Percentiles rank a stretch among this genome's conserved stretches.
Conservation (phyloP, 306 rosid species). For the Mimosa pudica region DNA sequence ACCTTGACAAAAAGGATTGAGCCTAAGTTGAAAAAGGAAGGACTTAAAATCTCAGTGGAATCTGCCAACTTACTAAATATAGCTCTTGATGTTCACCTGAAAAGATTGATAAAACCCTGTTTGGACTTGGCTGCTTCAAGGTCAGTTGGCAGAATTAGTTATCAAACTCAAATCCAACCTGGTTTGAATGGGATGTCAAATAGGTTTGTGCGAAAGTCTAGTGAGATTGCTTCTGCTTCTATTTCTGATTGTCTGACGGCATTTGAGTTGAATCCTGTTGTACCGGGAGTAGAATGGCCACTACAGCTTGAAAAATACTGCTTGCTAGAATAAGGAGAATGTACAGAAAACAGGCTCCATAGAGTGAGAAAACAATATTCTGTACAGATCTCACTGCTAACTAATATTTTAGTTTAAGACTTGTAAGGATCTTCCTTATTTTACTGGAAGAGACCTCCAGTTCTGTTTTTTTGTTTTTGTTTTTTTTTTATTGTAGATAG, state of each 20-base stretch:
- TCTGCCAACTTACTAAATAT: constrained; percentile 52
- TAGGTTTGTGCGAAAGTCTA: constrained; percentile 42
- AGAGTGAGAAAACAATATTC: constrained; percentile 33
- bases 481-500: too few relatives aligned
- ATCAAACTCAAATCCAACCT: constrained; percentile 36
- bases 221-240: constrained; percentile 42
- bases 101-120: constrained; percentile 69
- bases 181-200: constrained; percentile 37
- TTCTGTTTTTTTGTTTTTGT: too few relatives aligned
- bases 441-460: constrained; percentile 22
- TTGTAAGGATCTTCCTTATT: constrained; percentile 36
- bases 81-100: constrained; percentile 66
- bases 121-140: constrained; percentile 57
- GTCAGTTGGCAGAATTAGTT: constrained; percentile 31
- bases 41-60: constrained; percentile 52
- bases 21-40: constrained; percentile 56
- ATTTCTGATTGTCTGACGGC: constrained; percentile 59
- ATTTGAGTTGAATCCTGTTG: constrained; percentile 56
- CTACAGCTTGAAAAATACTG: constrained; percentile 53
- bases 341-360: constrained; percentile 34
- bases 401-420: constrained; percentile 15
- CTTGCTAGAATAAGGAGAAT: constrained; percentile 44
- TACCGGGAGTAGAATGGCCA: constrained; percentile 73
- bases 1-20: constrained; percentile 56
- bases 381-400: constrained; percentile 43